Base-by-base conservation (phyloP, 2,329 filamentous ascomycete genomes). In the Aspergillus fructus region DNA sequence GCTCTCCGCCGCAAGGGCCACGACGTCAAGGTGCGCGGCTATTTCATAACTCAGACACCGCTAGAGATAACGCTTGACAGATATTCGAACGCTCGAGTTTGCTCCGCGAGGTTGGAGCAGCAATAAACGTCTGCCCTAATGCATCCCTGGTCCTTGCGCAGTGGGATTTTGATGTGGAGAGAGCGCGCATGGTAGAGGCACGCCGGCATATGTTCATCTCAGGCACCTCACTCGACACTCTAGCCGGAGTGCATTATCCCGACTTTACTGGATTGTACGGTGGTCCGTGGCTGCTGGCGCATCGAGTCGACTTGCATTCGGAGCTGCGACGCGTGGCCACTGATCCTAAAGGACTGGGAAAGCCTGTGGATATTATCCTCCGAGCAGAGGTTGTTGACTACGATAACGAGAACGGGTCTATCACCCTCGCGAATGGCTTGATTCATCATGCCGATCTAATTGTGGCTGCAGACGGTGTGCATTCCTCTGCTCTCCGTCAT, bases 391-490 rank as follows among this genome's bases (percentile, higher is more conserved):
- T 71, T 30, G 55, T 55, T 8, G 48, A 58, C 33, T 60, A 68
- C n/a, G 65, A 70, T 42, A 40, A 61, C 4, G 62, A 64, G 3
- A 40, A 39, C 4, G 55, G 55, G 8, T 34, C 24, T 1, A 24
- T 57, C 7, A 49, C 43, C 1, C 53, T 72, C 1, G 60, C 59
- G 2, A 63, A 67, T 37, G 66, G 64, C 5, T 55, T 62, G 4
- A 30, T 41, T 12, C 49, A 67, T 42, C 34, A 55, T 21, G 70
- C 68, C 5, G 71, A 74, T 45, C 54, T 74, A 3, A 58, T 74
- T 6, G 48, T 74, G 23, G 70, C 61, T 7, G 72, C 68, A 2
- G 72, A 75, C 49, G 72, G 72, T 6, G 56, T 70, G 5, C 67
- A 65, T 50, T 66, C 67, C 3, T 54, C 62, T 1, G 50, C 49